phyloP scores from a whole-genome alignment of 306 rosid species.

The Coriaria nepalensis region DNA sequence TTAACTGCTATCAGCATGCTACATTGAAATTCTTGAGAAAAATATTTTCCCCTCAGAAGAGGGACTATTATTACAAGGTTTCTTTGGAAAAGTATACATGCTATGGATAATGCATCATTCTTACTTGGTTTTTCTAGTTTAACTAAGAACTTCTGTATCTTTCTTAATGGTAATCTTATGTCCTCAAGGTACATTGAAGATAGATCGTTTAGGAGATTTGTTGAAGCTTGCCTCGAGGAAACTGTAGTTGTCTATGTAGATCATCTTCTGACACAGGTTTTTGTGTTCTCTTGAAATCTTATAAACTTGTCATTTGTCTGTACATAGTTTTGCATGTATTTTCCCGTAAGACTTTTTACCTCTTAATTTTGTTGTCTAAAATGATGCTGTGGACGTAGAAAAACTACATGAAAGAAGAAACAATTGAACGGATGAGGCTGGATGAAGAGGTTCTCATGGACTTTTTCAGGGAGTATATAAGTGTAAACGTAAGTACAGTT shows the following conservation, averaged over 20 bases:
- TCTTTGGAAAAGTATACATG: too few species aligned
- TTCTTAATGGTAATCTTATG: conserved; percentile 12
- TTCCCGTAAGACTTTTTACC: conserved; percentile 5
- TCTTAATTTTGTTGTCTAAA: conserved; percentile 5
- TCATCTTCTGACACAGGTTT: conserved; percentile 81
- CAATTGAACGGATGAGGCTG: conserved; percentile 89
- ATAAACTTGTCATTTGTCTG: conserved; percentile 1
- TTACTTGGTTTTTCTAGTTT: too few species aligned
- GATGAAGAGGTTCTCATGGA: conserved; percentile 98
- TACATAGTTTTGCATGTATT: conserved; percentile 6
- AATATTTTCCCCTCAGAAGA: too few species aligned
- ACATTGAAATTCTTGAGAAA: too few species aligned
- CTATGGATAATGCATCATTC: too few species aligned
- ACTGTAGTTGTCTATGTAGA: conserved; percentile 78
- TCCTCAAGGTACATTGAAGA: conserved; percentile 86
- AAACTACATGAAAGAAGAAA: conserved; percentile 83
- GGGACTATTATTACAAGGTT: too few species aligned
- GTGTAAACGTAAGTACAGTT: conserved; percentile 57
- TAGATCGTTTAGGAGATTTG: conserved; percentile 90
- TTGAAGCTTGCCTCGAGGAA: conserved; percentile 98
- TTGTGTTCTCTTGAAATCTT: neutral
- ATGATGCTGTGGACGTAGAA: conserved; percentile 40
- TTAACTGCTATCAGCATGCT: too few species aligned
- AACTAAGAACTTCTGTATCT: too few species aligned
- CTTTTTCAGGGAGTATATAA: conserved; percentile 83